Conservation (phyloP, 2,329 filamentous ascomycete genomes). For the Hypoxylon sp. region DNA sequence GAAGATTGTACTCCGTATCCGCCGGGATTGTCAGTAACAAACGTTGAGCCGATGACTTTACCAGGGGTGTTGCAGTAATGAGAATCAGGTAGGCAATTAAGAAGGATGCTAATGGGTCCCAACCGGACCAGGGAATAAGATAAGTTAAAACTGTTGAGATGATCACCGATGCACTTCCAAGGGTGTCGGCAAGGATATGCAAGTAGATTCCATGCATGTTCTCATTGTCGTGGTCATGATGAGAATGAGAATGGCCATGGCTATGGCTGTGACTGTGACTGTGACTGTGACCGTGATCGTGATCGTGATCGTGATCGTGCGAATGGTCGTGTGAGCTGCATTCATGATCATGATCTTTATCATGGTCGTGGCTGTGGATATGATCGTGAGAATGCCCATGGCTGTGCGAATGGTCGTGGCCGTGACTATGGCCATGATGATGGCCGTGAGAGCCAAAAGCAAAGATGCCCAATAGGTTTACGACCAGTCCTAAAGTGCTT, state of each 20-base stretch:
- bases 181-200: slow-evolving; percentile 93
- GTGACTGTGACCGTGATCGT: slow-evolving; percentile 50
- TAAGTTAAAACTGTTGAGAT: slow-evolving; percentile 90
- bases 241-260: slow-evolving; percentile 57
- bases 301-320: slow-evolving; percentile 55
- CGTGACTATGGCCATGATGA: slow-evolving; percentile 60
- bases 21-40: slow-evolving; percentile 88
- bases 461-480: slow-evolving; percentile 93
- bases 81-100: slow-evolving; percentile 95
- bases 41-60: slow-evolving; percentile 85
- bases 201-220: slow-evolving; percentile 99
- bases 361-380: slow-evolving; percentile 56
- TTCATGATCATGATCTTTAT: slow-evolving; percentile 59
- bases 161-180: slow-evolving; percentile 95
- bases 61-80: slow-evolving; percentile 89
- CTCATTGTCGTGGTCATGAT: slow-evolving; percentile 76
- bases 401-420: slow-evolving; percentile 58
- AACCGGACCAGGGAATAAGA: slow-evolving; percentile 90
- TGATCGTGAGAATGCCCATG: slow-evolving; percentile 52
- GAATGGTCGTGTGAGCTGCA: slow-evolving; percentile 30
- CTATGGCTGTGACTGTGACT: slow-evolving; percentile 53
- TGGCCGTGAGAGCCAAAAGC: slow-evolving; percentile 79
- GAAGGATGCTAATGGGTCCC: slow-evolving; percentile 94
- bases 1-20: slow-evolving; percentile 87
- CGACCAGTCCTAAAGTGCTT: slow-evolving; percentile 85